Conservation (phyloP, 306 rosid genomes). For the Fragaria nilgerrensis region DNA sequence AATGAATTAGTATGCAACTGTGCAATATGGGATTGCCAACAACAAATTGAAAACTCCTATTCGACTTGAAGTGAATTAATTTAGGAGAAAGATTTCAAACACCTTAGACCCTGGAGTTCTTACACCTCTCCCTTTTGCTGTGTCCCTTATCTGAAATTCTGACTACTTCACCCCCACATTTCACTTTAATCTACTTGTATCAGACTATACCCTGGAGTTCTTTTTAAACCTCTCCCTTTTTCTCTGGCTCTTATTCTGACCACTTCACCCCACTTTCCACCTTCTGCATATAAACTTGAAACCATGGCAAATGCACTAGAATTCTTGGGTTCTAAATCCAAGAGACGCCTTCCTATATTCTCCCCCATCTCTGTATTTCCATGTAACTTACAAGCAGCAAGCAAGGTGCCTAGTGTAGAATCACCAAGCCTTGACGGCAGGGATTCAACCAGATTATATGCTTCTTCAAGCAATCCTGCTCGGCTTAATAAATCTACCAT, state of each 20-base stretch:
- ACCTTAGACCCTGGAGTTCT: conserved; percentile 32
- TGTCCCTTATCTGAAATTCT: conserved; percentile 29
- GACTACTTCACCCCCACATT: conserved; percentile 42
- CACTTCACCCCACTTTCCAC: conserved; percentile 52
- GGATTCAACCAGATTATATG: conserved; percentile 39
- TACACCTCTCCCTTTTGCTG: conserved; percentile 28
- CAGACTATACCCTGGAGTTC: conserved; percentile 39
- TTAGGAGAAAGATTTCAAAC: background rate
- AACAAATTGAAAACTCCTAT: background rate
- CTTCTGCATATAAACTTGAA: conserved; percentile 41
- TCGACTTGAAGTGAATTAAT: background rate
- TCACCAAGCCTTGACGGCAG: conserved; percentile 29
- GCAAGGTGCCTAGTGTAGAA: conserved; percentile 43
- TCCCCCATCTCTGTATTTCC: conserved; percentile 40
- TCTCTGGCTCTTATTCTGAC: conserved; percentile 30
- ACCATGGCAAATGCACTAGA: conserved; percentile 34
- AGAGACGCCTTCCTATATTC: conserved; percentile 29
- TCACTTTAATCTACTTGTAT: conserved; percentile 34
- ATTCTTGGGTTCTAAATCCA: conserved; percentile 31
- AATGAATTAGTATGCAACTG: background rate
- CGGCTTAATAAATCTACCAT: conserved; percentile 54
- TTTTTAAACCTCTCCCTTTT: conserved; percentile 29
- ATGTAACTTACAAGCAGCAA: conserved; percentile 51
- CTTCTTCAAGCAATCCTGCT: conserved; percentile 45
- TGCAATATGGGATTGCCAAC: background rate